Evolutionary conservation across 148 eudicot species (phyloP).

Genomic region (Fagopyrum homotropicum): DNA sequence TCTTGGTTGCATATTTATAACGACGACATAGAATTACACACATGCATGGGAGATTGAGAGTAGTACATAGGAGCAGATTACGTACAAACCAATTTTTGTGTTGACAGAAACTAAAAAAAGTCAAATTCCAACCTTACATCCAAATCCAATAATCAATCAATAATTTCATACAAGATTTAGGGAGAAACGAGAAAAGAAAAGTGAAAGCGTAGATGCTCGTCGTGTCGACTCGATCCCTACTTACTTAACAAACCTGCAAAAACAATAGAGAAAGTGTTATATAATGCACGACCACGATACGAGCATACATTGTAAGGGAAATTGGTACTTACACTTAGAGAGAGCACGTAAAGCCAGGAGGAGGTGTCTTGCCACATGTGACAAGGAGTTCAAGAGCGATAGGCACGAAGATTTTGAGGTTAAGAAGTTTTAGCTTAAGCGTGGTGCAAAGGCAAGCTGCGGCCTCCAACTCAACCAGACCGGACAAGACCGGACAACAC

Average conservation of each 20-base stretch:
- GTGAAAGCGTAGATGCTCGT: background rate
- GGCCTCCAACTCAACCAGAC: constrained; percentile 75
- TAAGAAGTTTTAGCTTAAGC: constrained; percentile 63
- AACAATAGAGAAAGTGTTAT: background rate
- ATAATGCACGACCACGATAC: background rate
- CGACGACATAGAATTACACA: background rate
- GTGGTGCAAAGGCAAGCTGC: constrained; percentile 88
- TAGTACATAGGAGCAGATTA: background rate
- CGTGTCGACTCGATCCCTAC: background rate
- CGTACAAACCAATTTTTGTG: background rate
- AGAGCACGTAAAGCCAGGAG: constrained; percentile 85
- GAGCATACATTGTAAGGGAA: background rate
- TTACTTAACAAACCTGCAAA: background rate
- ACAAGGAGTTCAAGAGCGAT: constrained; percentile 78
- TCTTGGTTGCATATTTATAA: background rate
- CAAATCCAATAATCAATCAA: constrained; percentile 10
- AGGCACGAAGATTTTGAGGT: constrained; percentile 58
- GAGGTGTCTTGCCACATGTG: constrained; percentile 88
- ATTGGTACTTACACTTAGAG: constrained; percentile 22
- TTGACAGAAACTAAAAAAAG: background rate
- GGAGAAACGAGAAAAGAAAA: background rate
- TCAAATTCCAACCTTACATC: background rate
- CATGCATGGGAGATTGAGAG: background rate
- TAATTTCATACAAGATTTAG: background rate
- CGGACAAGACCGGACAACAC: constrained; percentile 68